phyloP scores from a whole-genome alignment of 2,329 filamentous ascomycete species.

The Trichoderma hamatum region DNA sequence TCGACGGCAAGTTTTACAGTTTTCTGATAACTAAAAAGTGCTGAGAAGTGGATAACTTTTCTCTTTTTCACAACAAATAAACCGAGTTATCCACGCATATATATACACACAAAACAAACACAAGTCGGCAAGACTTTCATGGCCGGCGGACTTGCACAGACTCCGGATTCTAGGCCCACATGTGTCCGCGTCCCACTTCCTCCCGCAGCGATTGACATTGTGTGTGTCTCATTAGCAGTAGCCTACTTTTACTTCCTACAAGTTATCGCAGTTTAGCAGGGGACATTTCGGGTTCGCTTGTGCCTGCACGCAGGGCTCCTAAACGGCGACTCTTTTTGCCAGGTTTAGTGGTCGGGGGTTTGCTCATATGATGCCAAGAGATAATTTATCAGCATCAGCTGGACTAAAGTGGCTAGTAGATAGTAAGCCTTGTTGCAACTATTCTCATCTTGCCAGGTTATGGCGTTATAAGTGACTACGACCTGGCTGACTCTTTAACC shows the following conservation, averaged over 20 bases:
- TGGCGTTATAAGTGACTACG: not conserved
- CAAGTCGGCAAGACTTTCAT: not conserved
- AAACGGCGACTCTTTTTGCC: not conserved
- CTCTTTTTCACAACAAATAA: not conserved
- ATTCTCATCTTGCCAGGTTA: not conserved
- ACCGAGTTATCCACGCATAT: not conserved
- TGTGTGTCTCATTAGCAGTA: no score
- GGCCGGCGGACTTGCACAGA: not conserved
- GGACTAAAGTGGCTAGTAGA: not conserved
- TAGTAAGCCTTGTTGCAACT: not conserved
- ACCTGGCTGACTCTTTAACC: not conserved
- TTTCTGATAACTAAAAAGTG: not conserved
- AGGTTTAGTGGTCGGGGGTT: not conserved
- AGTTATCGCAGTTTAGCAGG: not conserved
- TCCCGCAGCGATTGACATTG: not conserved
- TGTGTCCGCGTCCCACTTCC: not conserved
- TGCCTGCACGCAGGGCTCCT: not conserved
- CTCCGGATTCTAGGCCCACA: not conserved
- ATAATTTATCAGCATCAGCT: no score
- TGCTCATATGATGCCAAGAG: not conserved
- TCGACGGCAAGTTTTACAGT: not conserved
- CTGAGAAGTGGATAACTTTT: not conserved
- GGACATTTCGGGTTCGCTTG: not conserved
- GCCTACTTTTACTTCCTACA: not conserved
- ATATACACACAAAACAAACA: not conserved